Percentiles rank a stretch among this genome's conserved stretches.
Conservation (phyloP, 225 moss, liverwort and hornwort species). For the Thuidium tamariscinum region DNA sequence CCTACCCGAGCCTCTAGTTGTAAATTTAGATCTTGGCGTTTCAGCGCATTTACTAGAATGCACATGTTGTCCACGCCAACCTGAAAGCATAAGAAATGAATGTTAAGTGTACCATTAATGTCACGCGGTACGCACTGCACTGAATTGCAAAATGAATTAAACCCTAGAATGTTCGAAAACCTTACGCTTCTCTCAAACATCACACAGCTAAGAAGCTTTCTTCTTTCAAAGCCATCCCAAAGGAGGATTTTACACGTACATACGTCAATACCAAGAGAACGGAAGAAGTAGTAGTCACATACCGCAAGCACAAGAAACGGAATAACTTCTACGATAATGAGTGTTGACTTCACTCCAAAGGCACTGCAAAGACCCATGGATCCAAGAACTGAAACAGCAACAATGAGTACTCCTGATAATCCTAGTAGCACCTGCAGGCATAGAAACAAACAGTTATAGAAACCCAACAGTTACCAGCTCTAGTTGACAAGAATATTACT, state of each 20-base stretch:
- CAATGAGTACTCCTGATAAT: constrained; percentile 84
- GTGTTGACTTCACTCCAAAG: constrained; percentile 86
- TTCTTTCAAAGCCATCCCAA: background rate
- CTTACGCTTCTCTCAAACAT: background rate
- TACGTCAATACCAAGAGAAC: background rate
- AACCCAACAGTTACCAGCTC: background rate
- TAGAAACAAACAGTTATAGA: background rate
- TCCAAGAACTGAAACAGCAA: constrained; percentile 88
- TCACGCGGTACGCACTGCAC: background rate
- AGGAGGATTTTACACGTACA: background rate
- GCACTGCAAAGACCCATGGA: constrained; percentile 87
- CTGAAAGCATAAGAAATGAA: constrained; percentile 20
- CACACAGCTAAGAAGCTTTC: background rate
- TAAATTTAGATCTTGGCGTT: constrained; percentile 54
- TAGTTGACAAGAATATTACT: background rate
- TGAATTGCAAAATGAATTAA: background rate
- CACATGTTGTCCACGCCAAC: constrained; percentile 99
- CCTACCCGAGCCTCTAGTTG: constrained; percentile 62
- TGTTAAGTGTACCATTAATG: background rate
- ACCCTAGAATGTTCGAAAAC: background rate
- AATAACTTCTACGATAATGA: constrained; percentile 97
- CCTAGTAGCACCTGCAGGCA: constrained; percentile 64
- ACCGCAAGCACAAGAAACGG: constrained; percentile 99
- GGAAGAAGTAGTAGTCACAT: background rate
- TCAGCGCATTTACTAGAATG: constrained; percentile 88